phyloP scores from a whole-genome alignment of 805 yeast genomes.

The Candida taoyuanica region DNA sequence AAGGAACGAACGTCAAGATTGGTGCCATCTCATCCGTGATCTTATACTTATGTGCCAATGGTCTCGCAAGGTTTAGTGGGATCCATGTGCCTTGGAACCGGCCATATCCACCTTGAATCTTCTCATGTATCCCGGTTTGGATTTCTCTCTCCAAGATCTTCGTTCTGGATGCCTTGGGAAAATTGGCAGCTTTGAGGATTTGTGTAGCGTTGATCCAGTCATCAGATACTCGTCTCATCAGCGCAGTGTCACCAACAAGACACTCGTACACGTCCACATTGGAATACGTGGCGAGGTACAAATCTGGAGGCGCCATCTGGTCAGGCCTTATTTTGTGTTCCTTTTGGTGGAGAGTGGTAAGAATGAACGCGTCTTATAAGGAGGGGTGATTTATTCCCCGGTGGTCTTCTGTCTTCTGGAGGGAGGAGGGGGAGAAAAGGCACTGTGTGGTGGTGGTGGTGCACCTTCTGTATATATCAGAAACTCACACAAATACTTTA shows the following conservation, averaged over 20 bases:
- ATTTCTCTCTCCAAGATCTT: slow-evolving; percentile 73
- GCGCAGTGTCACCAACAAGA: slow-evolving; percentile 22
- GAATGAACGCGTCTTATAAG: too few species aligned
- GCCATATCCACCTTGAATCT: slow-evolving; percentile 83
- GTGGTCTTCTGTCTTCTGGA: too few species aligned
- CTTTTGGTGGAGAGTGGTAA: too few species aligned
- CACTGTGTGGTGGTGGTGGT: too few species aligned
- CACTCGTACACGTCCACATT: slow-evolving; percentile 29
- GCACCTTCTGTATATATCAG: too few species aligned
- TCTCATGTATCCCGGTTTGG: slow-evolving; percentile 62
- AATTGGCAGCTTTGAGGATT: slow-evolving; percentile 70
- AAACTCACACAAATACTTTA: too few species aligned
- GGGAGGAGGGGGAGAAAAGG: too few species aligned
- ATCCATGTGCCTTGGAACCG: slow-evolving; percentile 87
- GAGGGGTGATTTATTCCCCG: too few species aligned
- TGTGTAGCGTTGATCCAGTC: slow-evolving; percentile 94
- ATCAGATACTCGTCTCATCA: slow-evolving; percentile 87
- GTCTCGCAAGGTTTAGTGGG: slow-evolving; percentile 60
- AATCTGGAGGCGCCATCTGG: slow-evolving; percentile 1
- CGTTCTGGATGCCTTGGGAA: slow-evolving; percentile 75
- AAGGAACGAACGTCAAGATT: slow-evolving; percentile 51
- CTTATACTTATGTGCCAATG: slow-evolving; percentile 48
- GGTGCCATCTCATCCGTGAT: slow-evolving; percentile 47
- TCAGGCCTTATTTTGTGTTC: too few species aligned
- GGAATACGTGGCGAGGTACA: slow-evolving; percentile 27